Base-by-base conservation (phyloP, 2,329 filamentous ascomycete species). In the Alternaria sp. region DNA sequence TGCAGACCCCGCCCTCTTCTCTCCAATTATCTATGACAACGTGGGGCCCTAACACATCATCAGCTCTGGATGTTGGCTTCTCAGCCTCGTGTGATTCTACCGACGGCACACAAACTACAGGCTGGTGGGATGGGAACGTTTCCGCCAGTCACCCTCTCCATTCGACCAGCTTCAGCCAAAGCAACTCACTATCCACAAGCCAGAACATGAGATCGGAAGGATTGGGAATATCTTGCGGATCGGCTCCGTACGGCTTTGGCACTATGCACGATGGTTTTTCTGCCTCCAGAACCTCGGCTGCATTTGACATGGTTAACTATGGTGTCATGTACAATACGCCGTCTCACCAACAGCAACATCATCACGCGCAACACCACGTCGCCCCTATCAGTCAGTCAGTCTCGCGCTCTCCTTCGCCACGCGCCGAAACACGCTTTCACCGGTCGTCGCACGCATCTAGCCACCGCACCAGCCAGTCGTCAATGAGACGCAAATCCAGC, bases 1-100 rank as follows among this genome's bases (percentile, higher is more conserved):
- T 75, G 63, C 72, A 75, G 51, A 78, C 75, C 51, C 77, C 75
- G 53, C 75, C 75, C 41, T 67, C 73, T 38, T 73, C 75, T n/a
- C 63, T 71, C 34, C 67, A 69, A 3, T 61, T 77, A 44, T 60
- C 72, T 16, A 72, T 72, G 62, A 63, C 66, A 26, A 65, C 72
- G 53, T 79, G 76, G 77, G 73, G 62, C 18, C 62, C 72, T 24
- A 70, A 72, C 24, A 60, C 70, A 3, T 69, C 71, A 24, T 63
- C 69, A 5, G 67, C 61, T 22, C 57, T 79, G 14, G 72, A 78
- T 9, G 78, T 75, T 55, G 52, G 61, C 7, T 77, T 74, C 46
- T 70, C 76, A 66, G 65, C 71, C 62, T 72, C 77, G 55, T 68
- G 72, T 1, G 72, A 74, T 3, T 75, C 73, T 32, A 49, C 68